Percentiles rank a stretch among this genome's conserved stretches.
Conservation (phyloP, 441 rosid species). For the Kokia cookei region DNA sequence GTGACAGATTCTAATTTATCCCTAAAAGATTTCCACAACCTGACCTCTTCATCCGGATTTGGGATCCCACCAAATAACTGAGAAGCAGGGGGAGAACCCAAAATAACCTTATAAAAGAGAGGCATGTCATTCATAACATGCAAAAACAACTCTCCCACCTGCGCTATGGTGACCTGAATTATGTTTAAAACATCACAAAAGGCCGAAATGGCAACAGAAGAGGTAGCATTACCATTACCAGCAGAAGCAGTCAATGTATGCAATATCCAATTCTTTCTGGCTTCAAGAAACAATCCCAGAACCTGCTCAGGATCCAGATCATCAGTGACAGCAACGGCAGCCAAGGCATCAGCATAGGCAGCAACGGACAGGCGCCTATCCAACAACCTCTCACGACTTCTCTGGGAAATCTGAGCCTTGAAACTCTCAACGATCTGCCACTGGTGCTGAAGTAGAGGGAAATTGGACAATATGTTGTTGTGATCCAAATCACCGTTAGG, state of each 20-base stretch:
- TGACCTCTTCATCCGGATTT: conserved; percentile 87
- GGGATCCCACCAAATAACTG: conserved; percentile 95
- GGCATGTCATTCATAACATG: conserved; percentile 92
- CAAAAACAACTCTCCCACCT: conserved; percentile 86
- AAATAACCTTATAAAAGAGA: conserved; percentile 69
- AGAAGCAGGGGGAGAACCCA: conserved; percentile 86
- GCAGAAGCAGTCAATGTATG: conserved; percentile 50
- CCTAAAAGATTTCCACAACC: conserved; percentile 79
- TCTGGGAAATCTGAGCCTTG: conserved; percentile 90
- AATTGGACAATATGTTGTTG: conserved; percentile 56
- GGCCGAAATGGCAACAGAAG: conserved; percentile 41
- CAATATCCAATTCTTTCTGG: conserved; percentile 70
- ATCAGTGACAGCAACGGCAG: conserved; percentile 84
- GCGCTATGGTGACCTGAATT: conserved; percentile 78
- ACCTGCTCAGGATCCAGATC: conserved; percentile 72
- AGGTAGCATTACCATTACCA: conserved; percentile 24
- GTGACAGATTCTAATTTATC: conserved; percentile 66
- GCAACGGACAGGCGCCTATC: conserved; percentile 59
- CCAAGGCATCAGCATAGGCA: conserved; percentile 78
- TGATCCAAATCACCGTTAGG: conserved; percentile 39
- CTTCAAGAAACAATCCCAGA: conserved; percentile 64
- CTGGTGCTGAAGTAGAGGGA: conserved; percentile 89
- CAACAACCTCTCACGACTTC: conserved; percentile 76
- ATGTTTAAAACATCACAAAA: conserved; percentile 70
- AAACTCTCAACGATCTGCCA: conserved; percentile 99